Base-by-base conservation (phyloP, 1,284 basidiomycete genomes). In the Cryptococcus sp. region DNA sequence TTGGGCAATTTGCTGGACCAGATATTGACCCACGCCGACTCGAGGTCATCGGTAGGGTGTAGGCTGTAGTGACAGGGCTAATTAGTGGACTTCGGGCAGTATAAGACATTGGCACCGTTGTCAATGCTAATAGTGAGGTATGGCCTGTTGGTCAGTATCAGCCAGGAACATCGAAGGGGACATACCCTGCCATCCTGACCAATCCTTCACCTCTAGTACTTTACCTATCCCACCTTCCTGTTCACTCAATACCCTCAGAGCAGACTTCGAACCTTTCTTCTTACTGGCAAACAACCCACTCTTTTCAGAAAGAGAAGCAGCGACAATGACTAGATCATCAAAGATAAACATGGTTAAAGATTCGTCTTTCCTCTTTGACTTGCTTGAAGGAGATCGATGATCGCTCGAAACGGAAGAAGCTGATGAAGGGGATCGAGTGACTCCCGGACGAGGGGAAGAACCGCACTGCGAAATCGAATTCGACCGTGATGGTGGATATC, bases 261-360 rank as follows among this genome's bases (percentile, higher is more conserved):
- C 16, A 11, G n/a, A 32, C 39, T 55, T 53, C n/a, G 51, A 52
- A 2, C 49, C 53, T 46, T 48, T 61, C 48, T 61, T 50, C 55
- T 63, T 66, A 23, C 60, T 60, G 0, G 36, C 39, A 46, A 61
- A 62, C 53, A 70, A 57, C 11, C 67, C 45, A 22, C 47, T 51
- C 4, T 40, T 36, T 16, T 64, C 73, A 40, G 53, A 61, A 19
- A 63, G 37, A 10, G 70, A 70, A 24, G 72, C 72, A 16, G 80
- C 78, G 19, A 87, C 64, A 25, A 88, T 60, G 21, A 87, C 67
- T 34, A 88, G 60, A 74, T 89, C 87, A 36, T 82, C 82, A 67
- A 89, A 87, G 7, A 88, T 77, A 49, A 87, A 80, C 41, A 79
- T 78, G 82, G 67, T 28, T 66, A 62, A 19, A 67, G 63, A 22